A percentile compares a stretch with the other conserved stretches of the same genome.
phyloP scores from a whole-genome alignment of 345 rosid genomes.

The Aurinia saxatilis region DNA sequence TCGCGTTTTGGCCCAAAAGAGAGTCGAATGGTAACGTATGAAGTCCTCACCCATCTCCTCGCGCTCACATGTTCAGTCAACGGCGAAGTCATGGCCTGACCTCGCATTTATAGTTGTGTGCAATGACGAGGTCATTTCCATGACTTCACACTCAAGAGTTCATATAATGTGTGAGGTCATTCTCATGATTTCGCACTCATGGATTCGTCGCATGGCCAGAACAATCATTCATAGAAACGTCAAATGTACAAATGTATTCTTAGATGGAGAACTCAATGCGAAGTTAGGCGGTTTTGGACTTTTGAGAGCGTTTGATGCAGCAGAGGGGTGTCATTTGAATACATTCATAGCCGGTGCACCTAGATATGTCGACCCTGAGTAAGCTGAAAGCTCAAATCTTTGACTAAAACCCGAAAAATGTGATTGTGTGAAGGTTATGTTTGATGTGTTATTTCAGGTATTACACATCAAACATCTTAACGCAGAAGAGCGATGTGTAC shows the following conservation, averaged over 20 bases:
- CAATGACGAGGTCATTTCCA: too few species aligned
- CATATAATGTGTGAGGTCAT: too few species aligned
- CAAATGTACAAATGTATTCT: constrained; percentile 47
- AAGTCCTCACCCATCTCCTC: too few species aligned
- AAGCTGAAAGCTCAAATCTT: constrained; percentile 11
- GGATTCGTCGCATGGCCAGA: too few species aligned
- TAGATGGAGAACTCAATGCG: constrained; percentile 43
- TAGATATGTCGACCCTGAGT: constrained; percentile 63
- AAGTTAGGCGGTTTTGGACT: constrained; percentile 58
- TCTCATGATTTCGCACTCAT: too few species aligned
- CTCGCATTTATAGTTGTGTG: too few species aligned
- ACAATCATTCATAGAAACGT: constrained; percentile 56
- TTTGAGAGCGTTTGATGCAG: constrained; percentile 40
- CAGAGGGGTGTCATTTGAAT: constrained; percentile 30
- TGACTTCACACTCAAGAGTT: too few species aligned
- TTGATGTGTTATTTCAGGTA: constrained; percentile 18
- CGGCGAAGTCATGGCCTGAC: too few species aligned
- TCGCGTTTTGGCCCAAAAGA: too few species aligned
- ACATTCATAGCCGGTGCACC: constrained; percentile 42
- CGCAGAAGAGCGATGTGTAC: constrained; percentile 57
- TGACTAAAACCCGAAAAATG: neutral
- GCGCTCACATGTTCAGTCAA: too few species aligned
- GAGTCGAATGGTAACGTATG: too few species aligned
- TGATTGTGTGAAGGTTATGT: too few species aligned
- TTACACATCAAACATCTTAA: constrained; percentile 31